phyloP scores from a whole-genome alignment of 164 flowering plant species.

The Annona cherimola region DNA sequence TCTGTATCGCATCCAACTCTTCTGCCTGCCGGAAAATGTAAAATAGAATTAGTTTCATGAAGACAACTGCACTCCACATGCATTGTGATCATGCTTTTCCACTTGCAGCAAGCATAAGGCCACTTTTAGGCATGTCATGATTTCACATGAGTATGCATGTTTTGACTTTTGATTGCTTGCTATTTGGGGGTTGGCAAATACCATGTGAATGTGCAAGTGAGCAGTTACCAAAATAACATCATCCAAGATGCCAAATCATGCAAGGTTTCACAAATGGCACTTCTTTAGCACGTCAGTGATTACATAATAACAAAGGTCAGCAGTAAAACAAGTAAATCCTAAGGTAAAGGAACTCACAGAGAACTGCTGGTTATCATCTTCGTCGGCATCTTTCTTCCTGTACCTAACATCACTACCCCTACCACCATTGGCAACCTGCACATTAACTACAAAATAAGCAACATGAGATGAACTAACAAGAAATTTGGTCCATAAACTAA shows the following conservation, averaged over 20 bases:
- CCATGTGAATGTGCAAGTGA: no score
- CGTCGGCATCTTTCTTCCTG: constrained; percentile 70
- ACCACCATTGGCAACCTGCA: constrained; percentile 74
- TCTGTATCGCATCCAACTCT: constrained; percentile 69
- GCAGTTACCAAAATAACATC: background rate
- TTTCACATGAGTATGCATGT: background rate
- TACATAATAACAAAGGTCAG: background rate
- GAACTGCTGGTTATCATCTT: constrained; percentile 57
- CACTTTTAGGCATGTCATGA: background rate
- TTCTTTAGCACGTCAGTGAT: background rate
- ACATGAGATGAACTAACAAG: background rate
- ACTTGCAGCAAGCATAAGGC: background rate
- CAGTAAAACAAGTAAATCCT: background rate
- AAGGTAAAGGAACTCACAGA: constrained; percentile 39
- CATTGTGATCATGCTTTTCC: background rate
- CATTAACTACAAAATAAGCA: background rate
- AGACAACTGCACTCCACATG: background rate
- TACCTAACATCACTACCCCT: constrained; percentile 64
- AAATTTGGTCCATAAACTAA: constrained; percentile 1
- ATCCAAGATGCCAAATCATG: background rate
- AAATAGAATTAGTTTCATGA: background rate
- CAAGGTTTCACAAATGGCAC: background rate
- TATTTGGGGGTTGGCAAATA: background rate
- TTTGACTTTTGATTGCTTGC: background rate
- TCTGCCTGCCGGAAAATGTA: constrained; percentile 42